A percentile compares a stretch with the other conserved stretches of the same genome.
Evolutionary conservation across 257 asterid species (phyloP).

Genomic region (Euphrasia confusa): DNA sequence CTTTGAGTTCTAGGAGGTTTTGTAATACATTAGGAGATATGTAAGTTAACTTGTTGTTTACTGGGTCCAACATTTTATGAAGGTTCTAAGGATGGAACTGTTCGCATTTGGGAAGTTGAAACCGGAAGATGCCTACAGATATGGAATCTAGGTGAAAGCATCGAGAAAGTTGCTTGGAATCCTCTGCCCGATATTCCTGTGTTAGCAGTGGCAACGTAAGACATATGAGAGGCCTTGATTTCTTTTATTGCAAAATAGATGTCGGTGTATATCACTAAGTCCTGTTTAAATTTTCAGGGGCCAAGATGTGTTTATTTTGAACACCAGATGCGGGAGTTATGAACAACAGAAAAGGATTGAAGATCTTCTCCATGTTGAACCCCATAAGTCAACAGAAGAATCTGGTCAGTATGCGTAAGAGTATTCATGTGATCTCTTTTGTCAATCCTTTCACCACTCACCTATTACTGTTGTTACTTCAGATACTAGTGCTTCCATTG

Average conservation of each 20-base stretch:
- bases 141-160: conserved; percentile 78
- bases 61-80: conserved; percentile 20
- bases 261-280: conserved; percentile 20
- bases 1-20: background rate
- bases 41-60: conserved; percentile 4
- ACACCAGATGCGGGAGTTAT: conserved; percentile 58
- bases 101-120: conserved; percentile 97
- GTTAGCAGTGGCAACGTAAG: conserved; percentile 83
- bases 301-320: conserved; percentile 62
- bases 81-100: conserved; percentile 95
- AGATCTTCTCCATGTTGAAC: conserved; percentile 60
- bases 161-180: conserved; percentile 80
- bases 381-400: conserved; percentile 36
- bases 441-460: background rate
- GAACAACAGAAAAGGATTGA: conserved; percentile 61
- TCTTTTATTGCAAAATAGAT: conserved; percentile 16
- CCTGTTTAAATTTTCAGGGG: conserved; percentile 46
- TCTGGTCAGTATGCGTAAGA: conserved; percentile 47
- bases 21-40: background rate
- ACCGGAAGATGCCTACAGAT: conserved; percentile 78
- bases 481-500: conserved; percentile 48
- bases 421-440: background rate
- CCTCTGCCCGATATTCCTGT: conserved; percentile 74
- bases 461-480: conserved; percentile 27
- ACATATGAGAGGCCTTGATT: conserved; percentile 14